A percentile compares a stretch with the other conserved stretches of the same genome.
These are phyloP conservation scores for Malassezia globosa DNA, from an alignment of 1,284 basidiomycete species.

Conservation along the genomic window DNA sequence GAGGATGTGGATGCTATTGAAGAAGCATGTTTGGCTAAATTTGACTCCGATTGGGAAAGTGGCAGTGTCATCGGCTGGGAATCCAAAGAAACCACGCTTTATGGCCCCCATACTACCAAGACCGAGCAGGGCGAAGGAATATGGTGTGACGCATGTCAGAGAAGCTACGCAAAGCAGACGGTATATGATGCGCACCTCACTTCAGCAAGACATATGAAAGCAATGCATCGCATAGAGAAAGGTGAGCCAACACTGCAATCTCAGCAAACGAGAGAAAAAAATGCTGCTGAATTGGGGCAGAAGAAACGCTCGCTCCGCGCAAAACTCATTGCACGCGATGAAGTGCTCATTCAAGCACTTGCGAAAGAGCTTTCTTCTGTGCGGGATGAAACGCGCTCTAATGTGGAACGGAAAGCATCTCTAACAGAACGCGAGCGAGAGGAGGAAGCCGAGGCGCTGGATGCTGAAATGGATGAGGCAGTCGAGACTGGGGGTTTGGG, in stretches of 20 bases:
- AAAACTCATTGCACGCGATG: constrained; percentile 33
- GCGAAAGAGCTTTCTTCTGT: constrained; percentile 19
- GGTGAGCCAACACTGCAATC: constrained; percentile 6
- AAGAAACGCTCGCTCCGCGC: constrained; percentile 14
- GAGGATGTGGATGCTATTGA: constrained; percentile 66
- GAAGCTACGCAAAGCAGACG: constrained; percentile 87
- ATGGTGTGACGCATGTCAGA: constrained; percentile 92
- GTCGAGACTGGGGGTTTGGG: constrained; percentile 14
- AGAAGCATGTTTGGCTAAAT: constrained; percentile 58
- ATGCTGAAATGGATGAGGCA: constrained; percentile 23
- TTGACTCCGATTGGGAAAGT: constrained; percentile 68
- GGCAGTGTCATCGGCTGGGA: constrained; percentile 69
- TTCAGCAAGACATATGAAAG: constrained; percentile 89
- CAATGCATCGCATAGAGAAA: constrained; percentile 59
- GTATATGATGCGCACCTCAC: constrained; percentile 92
- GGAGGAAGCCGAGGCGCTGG: constrained; percentile 65
- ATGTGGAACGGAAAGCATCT: constrained; percentile 89
- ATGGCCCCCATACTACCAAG: background rate
- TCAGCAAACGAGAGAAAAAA: background rate
- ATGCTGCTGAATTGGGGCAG: constrained; percentile 2
- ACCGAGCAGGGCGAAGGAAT: constrained; percentile 54
- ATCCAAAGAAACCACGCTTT: constrained; percentile 46
- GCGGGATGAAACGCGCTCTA: constrained; percentile 62
- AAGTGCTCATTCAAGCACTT: constrained; percentile 24
- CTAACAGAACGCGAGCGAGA: constrained; percentile 91